Base-by-base conservation (phyloP, 1,284 basidiomycete species). In the Cryptococcus amylolentus region DNA sequence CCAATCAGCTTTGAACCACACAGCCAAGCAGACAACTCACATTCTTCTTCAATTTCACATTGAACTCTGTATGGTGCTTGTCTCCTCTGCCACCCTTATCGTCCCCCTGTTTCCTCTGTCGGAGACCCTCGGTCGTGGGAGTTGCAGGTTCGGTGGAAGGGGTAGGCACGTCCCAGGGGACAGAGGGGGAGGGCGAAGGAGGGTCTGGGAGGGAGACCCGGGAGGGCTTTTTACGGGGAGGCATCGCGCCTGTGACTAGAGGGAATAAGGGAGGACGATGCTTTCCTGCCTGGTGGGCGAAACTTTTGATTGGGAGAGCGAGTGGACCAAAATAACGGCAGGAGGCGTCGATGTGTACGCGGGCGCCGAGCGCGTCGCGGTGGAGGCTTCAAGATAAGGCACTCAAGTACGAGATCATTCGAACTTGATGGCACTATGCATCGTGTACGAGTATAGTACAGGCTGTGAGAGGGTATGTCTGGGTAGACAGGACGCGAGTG, bases 1-100 rank as follows among this genome's bases (percentile, higher is more conserved):
- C 39, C 49, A 35, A 47, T 47, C 20, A 9, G 10, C 6, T 31
- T 31, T 20, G 38, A 40, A 54, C 58, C 56, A 43, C 16, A 44
- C 38, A 39, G 43, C 1, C 13, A 18, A n/a, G 39, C 9, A 44
- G 16, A 23, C 52, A 12, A 52, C 70, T n/a, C 56, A 71, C 73
- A 58, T 65, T 69, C 40, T 60, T 61, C 55, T 62, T 67, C 14
- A 76, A 52, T 57, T 68, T 69, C 16, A 76, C 66, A 46, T 56
- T 69, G 38, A 73, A 45, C 58, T 73, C 70, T 18, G 58, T 52
- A 14, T 57, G 56, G 47, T 53, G 57, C 28, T 28, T 63, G 60
- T 61, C 63, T 5, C 58, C 40, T 12, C 56, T 55, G 14, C 51
- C 45, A 43, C 65, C 64, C 26, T 40, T 20, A 58, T 54, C 46